phyloP scores from a whole-genome alignment of 2,329 filamentous ascomycete species.

The Diaporthe eres region DNA sequence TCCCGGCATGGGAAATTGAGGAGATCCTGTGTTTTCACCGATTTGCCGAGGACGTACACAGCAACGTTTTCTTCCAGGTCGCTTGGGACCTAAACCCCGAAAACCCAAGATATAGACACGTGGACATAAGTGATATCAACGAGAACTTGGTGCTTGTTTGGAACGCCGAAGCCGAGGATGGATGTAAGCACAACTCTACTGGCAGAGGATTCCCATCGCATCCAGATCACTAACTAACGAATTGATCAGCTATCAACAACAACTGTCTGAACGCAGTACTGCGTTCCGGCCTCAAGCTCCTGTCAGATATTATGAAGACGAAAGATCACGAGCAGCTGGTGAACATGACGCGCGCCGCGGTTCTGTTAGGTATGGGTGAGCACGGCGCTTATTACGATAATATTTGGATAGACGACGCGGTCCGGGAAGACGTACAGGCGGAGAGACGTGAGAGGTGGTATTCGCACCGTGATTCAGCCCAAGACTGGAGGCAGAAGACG shows the following conservation, averaged over 20 bases:
- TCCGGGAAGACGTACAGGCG: neutral
- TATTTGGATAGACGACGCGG: constrained; percentile 7
- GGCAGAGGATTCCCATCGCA: neutral
- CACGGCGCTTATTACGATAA: neutral
- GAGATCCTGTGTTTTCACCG: constrained; percentile 19
- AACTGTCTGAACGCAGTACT: neutral
- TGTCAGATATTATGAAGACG: neutral
- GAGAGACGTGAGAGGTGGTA: constrained; percentile 4
- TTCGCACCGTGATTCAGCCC: constrained; percentile 22
- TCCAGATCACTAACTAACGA: neutral
- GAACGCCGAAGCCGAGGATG: neutral
- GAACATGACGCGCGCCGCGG: neutral
- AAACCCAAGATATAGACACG: constrained; percentile 16
- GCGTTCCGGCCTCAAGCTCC: neutral
- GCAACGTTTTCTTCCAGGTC: neutral
- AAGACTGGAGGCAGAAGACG: constrained; percentile 10
- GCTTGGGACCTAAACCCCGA: constrained; percentile 19
- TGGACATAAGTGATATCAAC: neutral
- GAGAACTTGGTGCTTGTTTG: neutral
- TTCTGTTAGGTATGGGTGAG: neutral
- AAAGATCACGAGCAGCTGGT: constrained; percentile 18
- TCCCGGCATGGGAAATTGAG: constrained; percentile 20
- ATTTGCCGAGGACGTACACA: constrained; percentile 3
- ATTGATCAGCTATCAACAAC: neutral
- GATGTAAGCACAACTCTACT: neutral